A percentile compares a stretch with the other conserved stretches of the same genome.
Evolutionary conservation across 2,329 filamentous ascomycete genomes (phyloP).

Genomic region (Ceratocystis cubensis): DNA sequence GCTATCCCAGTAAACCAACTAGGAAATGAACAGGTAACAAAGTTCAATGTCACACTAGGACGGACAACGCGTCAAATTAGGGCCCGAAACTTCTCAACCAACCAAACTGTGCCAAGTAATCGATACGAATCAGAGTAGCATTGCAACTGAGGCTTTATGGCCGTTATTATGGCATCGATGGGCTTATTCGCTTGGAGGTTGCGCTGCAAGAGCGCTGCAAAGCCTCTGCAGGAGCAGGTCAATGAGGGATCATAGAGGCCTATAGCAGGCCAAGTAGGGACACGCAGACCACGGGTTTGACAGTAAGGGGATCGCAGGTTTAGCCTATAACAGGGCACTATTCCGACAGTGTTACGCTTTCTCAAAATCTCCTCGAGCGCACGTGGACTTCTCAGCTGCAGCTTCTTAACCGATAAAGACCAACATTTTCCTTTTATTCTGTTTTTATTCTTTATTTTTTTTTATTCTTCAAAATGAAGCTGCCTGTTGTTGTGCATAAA

Average conservation of each 20-base stretch:
- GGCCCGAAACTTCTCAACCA: neutral
- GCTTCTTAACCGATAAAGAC: neutral
- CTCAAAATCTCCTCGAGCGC: neutral
- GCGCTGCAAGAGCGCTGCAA: too few relatives aligned
- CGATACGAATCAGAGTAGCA: constrained; percentile 1
- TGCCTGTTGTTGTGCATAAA: neutral
- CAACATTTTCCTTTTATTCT: neutral
- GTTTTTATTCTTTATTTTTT: neutral
- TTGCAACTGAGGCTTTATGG: constrained; percentile 9
- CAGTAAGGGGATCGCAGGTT: neutral
- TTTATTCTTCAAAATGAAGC: neutral
- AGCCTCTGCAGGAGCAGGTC: neutral
- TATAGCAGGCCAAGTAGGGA: neutral
- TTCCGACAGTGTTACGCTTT: too few relatives aligned
- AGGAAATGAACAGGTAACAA: neutral
- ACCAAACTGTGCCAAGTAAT: constrained; percentile 5
- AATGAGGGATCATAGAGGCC: neutral
- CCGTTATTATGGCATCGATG: neutral
- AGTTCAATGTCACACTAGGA: neutral
- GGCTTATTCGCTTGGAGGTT: too few relatives aligned
- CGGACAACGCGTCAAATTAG: neutral
- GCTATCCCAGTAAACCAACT: neutral
- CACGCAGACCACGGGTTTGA: neutral
- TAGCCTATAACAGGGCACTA: too few relatives aligned
- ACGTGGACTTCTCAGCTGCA: neutral